Evolutionary conservation across 2,329 filamentous ascomycete species (phyloP), one percentile per base, ranked within the genome.

Genomic region (Fusarium lyarnte): DNA sequence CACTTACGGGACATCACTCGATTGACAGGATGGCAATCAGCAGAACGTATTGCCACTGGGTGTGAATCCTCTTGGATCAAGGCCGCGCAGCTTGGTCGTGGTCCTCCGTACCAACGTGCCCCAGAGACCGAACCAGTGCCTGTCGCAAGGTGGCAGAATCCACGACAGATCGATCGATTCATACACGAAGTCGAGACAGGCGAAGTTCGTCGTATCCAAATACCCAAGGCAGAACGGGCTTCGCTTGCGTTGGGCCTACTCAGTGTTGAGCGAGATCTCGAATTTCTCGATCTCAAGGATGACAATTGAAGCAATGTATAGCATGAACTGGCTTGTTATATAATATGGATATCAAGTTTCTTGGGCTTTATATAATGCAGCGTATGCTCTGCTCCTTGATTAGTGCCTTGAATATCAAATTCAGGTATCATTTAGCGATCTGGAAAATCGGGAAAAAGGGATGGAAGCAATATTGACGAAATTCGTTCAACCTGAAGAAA

Each of bases 61-160:
- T 97, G 94, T 80, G 95, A 98, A 81, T 91, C 90, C 6, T 88
- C 90, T 1, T 99, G 96, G 96, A 87, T 89, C 66, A 93, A 91
- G 78, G 91, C 92, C 2, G 92, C 89, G 7, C 88, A 91, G 69
- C 85, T 92, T 74, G 93, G 93, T 1, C 87, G 90, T 49, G 95
- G 94, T 0, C 94, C 94, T 8, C 90, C 90, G 2, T 98, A 97
- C 79, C 81, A 84, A 55, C 84, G 88, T 31, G 61, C 85, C 82
- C 13, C 78, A 78, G 59, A 82, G 84, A 70, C 78, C 75, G 49
- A 78, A 80, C 57, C 72, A 33, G 58, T 75, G 16, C 79, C 83
- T 33, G 66, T 75, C 41, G 80, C 78, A n/a, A 83, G 87, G 25
- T 87, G 85, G 87, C 83, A 82, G 66, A 85, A 84, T 46, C 84